Base-by-base conservation (phyloP, 495 filamentous ascomycete species). In the Annulohypoxylon bovei region DNA sequence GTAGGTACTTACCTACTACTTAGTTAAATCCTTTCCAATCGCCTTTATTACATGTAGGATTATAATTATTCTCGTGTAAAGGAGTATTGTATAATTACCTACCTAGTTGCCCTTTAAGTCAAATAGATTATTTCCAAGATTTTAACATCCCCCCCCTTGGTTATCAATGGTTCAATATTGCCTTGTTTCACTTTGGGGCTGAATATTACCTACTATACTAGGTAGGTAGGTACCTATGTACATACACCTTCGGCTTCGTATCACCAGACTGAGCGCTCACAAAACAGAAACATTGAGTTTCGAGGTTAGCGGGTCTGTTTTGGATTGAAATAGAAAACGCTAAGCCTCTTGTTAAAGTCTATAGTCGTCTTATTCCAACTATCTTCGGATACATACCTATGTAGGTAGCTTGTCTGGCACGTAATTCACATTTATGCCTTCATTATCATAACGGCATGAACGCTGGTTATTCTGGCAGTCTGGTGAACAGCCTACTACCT, bases 291-390 rank as follows among this genome's bases (percentile, higher is more conserved):
- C 28, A 22, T 16, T n/a, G 22, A 20, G 52, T 35, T 35, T 55
- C 27, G 30, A 28, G 32, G 50, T 6, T 23, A 50, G 18, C 25
- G 35, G n/a, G 53, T 35, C 40, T 40, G 49, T 59, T 64, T 64
- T 54, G 60, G 46, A 59, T 70, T 35, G 60, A 65, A 54, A 70
- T 61, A 70, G 40, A 61, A 27, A 9, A 61, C 61, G 61, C 55
- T 56, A 70, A 61, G 3, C 52, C 39, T 9, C 4, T 50, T 33
- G 27, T 40, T n/a, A 25, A 33, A 65, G 18, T 53, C 30, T 28
- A 46, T 54, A 53, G 18, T 55, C 37, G 22, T 65, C 47, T 28
- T 37, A 18, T 25, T 22, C 39, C 46, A 33, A 55, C 52, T 16
- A 9, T 23, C 39, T 25, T 59, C 46, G 25, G 37, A 59, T 39